Conservation (phyloP, 2,329 filamentous ascomycete species). For the Calonectria honghensis region DNA sequence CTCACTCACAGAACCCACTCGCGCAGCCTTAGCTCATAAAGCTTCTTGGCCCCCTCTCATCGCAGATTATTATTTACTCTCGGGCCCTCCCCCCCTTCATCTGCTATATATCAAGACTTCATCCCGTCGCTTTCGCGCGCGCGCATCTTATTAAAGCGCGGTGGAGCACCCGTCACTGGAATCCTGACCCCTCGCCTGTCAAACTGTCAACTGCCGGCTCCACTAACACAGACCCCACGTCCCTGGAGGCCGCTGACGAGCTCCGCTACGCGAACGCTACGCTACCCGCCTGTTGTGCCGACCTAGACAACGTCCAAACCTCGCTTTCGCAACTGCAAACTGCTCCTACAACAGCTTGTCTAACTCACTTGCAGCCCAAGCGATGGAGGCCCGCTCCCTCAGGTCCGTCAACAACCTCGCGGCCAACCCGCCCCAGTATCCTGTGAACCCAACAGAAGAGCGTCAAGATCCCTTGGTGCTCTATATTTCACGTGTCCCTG, state of each 20-base stretch:
- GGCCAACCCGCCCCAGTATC: conserved; percentile 90
- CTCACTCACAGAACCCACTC: background rate
- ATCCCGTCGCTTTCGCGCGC: background rate
- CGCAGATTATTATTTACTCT: background rate
- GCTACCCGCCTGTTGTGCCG: background rate
- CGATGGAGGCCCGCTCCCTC: conserved; percentile 88
- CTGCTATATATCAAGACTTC: background rate
- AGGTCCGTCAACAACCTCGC: conserved; percentile 87
- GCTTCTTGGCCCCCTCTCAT: conserved; percentile 3
- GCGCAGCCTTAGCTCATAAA: conserved; percentile 19
- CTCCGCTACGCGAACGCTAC: conserved; percentile 16
- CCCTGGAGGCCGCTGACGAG: conserved; percentile 27
- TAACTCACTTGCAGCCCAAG: background rate
- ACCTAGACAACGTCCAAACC: background rate
- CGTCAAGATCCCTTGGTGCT: conserved; percentile 84
- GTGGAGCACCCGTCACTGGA: conserved; percentile 17
- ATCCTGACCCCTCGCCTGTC: conserved; percentile 13
- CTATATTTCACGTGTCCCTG: conserved; percentile 95
- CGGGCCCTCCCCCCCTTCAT: background rate
- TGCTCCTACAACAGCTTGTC: conserved; percentile 31
- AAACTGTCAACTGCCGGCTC: conserved; percentile 8
- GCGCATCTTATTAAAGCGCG: conserved; percentile 7
- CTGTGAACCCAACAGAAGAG: conserved; percentile 82
- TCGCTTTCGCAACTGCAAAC: conserved; percentile 17
- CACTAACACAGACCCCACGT: conserved; percentile 30